Evolutionary conservation across 2,329 filamentous ascomycete species (phyloP).

Genomic region (Monilinia vaccinii-corymbosi): DNA sequence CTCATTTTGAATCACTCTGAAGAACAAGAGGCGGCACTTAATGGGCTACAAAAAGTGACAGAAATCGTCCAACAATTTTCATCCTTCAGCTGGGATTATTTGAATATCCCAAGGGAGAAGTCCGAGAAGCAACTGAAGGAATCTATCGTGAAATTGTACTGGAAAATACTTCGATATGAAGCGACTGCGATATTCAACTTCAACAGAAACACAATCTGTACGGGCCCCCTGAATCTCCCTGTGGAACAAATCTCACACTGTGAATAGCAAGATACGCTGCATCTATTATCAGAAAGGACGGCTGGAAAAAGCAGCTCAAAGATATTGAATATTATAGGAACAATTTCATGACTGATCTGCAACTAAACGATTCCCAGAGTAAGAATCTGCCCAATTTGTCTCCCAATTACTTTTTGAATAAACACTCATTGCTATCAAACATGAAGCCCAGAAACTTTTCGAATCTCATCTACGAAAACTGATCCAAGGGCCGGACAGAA

Average conservation of each 20-base stretch:
- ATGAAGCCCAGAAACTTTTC: background rate
- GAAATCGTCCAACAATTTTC: background rate
- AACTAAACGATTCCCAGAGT: background rate
- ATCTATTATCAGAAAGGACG: background rate
- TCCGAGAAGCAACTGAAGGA: background rate
- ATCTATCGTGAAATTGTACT: background rate
- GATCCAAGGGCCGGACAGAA: background rate
- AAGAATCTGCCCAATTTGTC: background rate
- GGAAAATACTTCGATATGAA: background rate
- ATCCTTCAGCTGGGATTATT: background rate
- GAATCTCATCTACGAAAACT: background rate
- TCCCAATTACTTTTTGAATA: background rate
- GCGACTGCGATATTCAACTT: background rate
- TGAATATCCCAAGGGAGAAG: background rate
- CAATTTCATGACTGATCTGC: background rate
- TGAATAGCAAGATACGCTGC: background rate
- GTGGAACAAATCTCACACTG: background rate
- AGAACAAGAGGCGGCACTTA: background rate
- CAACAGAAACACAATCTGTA: background rate
- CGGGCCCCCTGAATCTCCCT: background rate
- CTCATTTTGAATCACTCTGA: background rate
- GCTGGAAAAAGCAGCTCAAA: background rate
- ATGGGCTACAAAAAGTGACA: background rate
- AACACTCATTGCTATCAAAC: background rate
- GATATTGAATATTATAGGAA: background rate